Evolutionary conservation across 371 early-diverging fungal species (phyloP).

Genomic region (Mucor plumbeus): DNA sequence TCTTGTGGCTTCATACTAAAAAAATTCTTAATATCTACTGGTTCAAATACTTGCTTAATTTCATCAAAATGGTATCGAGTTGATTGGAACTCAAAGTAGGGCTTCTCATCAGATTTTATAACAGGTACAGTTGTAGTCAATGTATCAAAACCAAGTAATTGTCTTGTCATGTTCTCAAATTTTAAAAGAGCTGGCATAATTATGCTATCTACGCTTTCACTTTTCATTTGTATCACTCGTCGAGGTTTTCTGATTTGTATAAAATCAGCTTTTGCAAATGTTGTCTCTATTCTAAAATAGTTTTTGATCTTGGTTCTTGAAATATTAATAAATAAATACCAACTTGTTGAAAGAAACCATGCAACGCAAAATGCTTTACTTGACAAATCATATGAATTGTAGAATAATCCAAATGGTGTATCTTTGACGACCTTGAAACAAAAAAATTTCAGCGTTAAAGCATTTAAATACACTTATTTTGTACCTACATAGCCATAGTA

Average conservation of each 20-base stretch:
- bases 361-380: constrained; percentile 66
- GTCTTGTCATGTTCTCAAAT: constrained; percentile 4
- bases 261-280: constrained; percentile 45
- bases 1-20: constrained; percentile 48
- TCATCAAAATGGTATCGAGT: constrained; percentile 63
- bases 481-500: constrained; percentile 57
- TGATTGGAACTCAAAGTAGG: constrained; percentile 73
- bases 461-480: neutral
- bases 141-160: constrained; percentile 23
- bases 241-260: constrained; percentile 65
- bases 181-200: neutral
- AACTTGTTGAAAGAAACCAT: constrained; percentile 67
- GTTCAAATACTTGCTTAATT: constrained; percentile 43
- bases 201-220: neutral
- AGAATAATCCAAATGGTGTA: constrained; percentile 28
- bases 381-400: constrained; percentile 55
- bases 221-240: constrained; percentile 54
- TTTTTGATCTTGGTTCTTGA: constrained; percentile 49
- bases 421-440: constrained; percentile 14
- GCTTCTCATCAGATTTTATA: constrained; percentile 23
- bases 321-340: constrained; percentile 62
- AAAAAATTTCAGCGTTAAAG: neutral
- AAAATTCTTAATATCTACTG: constrained; percentile 36
- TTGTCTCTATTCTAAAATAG: constrained; percentile 58
- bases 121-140: constrained; percentile 41